These are phyloP conservation scores for Sphagnum fallax DNA, from an alignment of 228 moss, liverwort and hornwort species.

Conservation along the genomic window DNA sequence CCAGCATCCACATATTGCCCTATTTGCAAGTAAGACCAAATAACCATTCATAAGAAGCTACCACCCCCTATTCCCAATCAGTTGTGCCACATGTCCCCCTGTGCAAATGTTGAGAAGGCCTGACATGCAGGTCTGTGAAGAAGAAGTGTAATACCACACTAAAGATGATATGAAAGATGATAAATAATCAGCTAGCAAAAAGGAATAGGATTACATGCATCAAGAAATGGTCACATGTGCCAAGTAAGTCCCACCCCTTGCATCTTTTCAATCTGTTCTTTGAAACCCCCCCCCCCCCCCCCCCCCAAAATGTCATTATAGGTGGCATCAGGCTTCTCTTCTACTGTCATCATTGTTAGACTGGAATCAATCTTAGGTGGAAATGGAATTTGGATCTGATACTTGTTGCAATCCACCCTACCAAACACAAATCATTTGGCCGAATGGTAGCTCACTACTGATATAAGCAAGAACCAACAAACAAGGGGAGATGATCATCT, in stretches of 20 bases:
- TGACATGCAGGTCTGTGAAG: too few species aligned
- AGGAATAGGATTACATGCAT: too few species aligned
- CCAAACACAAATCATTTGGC: slow-evolving; percentile 3
- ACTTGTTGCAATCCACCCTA: slow-evolving; percentile 97
- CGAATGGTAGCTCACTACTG: background rate
- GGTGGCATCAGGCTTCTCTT: slow-evolving; percentile 97
- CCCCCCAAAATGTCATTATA: slow-evolving; percentile 71
- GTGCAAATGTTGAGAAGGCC: too few species aligned
- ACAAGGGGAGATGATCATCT: background rate
- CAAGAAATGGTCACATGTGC: too few species aligned
- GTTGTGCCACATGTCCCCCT: too few species aligned
- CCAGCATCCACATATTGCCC: too few species aligned
- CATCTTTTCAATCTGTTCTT: slow-evolving; percentile 99
- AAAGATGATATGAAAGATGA: too few species aligned
- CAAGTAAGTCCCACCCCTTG: slow-evolving; percentile 51
- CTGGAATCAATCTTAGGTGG: slow-evolving; percentile 97
- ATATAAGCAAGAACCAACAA: background rate
- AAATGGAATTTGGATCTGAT: slow-evolving; percentile 97
- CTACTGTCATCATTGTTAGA: slow-evolving; percentile 99
- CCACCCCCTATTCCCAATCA: too few species aligned
- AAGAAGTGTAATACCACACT: too few species aligned
- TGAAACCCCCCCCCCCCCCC: slow-evolving; percentile 80
- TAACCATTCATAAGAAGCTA: too few species aligned
- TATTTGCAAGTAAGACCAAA: too few species aligned
- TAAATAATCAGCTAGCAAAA: too few species aligned